Conservation (phyloP, 2,329 filamentous ascomycete genomes). For the Boeremia lycopersici region DNA sequence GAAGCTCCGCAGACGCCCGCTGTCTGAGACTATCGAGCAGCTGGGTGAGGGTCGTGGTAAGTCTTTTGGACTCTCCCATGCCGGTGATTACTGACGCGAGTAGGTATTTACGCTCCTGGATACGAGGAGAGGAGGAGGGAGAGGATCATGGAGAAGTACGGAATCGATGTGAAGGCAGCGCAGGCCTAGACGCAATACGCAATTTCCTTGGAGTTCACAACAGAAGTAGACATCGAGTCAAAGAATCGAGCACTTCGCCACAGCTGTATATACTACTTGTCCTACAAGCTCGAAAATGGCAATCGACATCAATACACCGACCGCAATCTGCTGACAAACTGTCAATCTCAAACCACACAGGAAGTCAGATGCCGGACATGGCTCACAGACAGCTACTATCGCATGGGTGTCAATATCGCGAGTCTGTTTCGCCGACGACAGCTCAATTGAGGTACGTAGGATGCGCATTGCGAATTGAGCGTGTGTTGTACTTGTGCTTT, state of each 20-base stretch:
- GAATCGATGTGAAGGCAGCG: slow-evolving; percentile 69
- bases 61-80: slow-evolving; percentile 9
- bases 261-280: slow-evolving; percentile 28
- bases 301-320: slow-evolving; percentile 2
- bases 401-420: too few species aligned
- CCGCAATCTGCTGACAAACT: neutral
- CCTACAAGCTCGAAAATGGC: slow-evolving; percentile 10
- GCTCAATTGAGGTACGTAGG: too few species aligned
- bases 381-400: too few species aligned
- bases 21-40: slow-evolving; percentile 79
- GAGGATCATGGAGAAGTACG: slow-evolving; percentile 84
- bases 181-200: slow-evolving; percentile 27
- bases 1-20: slow-evolving; percentile 73
- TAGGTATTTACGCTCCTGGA: slow-evolving; percentile 79
- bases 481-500: too few species aligned
- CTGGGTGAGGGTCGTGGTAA: slow-evolving; percentile 87
- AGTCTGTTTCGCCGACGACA: too few species aligned
- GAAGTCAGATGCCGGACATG: neutral
- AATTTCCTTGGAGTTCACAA: slow-evolving; percentile 31
- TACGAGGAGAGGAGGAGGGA: slow-evolving; percentile 84
- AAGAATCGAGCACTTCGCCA: slow-evolving; percentile 16
- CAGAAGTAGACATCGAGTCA: slow-evolving; percentile 19
- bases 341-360: neutral
- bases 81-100: slow-evolving; percentile 5
- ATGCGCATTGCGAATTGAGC: too few species aligned